Conservation (phyloP, 2,329 filamentous ascomycete genomes). For the Periconia digitata region DNA sequence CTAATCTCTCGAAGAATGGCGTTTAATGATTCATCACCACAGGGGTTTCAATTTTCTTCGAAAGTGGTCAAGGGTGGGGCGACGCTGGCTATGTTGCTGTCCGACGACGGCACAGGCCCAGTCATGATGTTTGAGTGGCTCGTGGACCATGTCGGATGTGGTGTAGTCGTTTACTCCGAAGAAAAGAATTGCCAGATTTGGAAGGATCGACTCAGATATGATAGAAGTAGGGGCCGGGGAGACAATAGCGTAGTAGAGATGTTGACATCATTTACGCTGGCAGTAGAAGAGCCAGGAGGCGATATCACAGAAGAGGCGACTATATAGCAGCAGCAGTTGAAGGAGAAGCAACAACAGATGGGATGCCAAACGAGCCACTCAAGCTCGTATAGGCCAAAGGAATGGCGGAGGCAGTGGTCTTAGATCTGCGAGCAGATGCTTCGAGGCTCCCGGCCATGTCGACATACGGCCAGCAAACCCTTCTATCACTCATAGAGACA, state of each 20-base stretch:
- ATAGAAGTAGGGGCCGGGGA: constrained; percentile 9
- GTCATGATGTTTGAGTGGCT: no score
- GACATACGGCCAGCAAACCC: constrained; percentile 65
- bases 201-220: no score
- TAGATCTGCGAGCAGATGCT: constrained; percentile 42
- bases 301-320: constrained; percentile 11
- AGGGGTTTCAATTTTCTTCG: no score
- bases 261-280: neutral
- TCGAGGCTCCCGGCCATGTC: constrained; percentile 55
- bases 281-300: neutral
- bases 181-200: no score
- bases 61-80: no score
- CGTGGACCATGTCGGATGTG: no score
- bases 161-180: no score
- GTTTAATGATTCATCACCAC: no score
- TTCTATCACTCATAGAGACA: constrained; percentile 58
- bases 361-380: constrained; percentile 14
- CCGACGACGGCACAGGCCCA: no score
- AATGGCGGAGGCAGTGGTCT: constrained; percentile 45
- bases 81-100: no score
- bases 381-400: constrained; percentile 56
- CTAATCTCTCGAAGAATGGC: no score
- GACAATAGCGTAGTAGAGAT: constrained; percentile 1
- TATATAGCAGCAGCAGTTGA: constrained; percentile 5
- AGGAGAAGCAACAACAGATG: constrained; percentile 5